Evolutionary conservation across 106 monocot genomes (phyloP), one percentile per base, ranked within the genome.

Genomic region (Phalaenopsis aphrodite): DNA sequence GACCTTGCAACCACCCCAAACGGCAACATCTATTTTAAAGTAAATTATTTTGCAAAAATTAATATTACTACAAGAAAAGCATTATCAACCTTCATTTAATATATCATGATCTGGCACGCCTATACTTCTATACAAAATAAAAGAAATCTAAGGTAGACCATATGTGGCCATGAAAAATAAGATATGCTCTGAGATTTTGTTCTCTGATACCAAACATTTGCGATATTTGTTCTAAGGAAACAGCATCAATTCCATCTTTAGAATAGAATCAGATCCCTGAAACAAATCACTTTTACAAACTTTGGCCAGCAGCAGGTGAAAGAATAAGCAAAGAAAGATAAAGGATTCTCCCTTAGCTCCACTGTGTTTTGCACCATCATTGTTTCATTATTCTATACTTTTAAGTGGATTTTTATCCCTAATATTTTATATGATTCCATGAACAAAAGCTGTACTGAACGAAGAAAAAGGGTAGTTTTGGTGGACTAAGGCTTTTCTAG

Each of bases 181-280:
- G 6, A 48, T 48, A 48, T 48, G 7, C 48, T 48, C 48, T 52
- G 12, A 52, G 52, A 38, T 38, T 69, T 69, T 69, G 69, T 39
- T 69, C 38, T 69, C 39, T 3, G 38, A 14, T 39, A 21, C 69
- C 39, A 36, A 69, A 21, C 14, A 39, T 39, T 39, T 38, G 3
- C 4, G 4, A 36, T 69, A 37, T 68, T 68, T 69, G 1, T 16
- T 14, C 69, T 11, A 3, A 69, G 2, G 12, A 69, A 69, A 39
- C 15, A 38, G 69, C 69, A 69, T 24, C 64, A 65, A 24, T 65
- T 24, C 64, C 64, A 65, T 39, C 69, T 69, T 69, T 69, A 38
- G 38, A 39, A 69, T 39, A 69, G 69, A 69, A 69, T 69, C 69
- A 38, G 69, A 69, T 69, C 69, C 69, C 69, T 39, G 14, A 39